Base-by-base conservation (phyloP, 2,329 filamentous ascomycete genomes). In the Cladophialophora chaetospira region DNA sequence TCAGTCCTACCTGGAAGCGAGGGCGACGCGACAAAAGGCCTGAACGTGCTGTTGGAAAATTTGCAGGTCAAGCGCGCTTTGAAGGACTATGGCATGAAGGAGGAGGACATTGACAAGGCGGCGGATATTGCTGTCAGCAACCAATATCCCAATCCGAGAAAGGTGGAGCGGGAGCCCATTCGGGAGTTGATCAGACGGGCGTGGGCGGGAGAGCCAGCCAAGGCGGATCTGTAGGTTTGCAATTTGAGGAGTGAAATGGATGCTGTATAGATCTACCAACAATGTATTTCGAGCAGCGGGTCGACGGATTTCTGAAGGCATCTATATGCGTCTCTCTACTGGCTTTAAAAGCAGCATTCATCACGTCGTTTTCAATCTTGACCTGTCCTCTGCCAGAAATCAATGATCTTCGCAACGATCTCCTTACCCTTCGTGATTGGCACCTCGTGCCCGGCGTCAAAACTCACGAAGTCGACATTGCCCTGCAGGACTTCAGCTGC, bases 401-500 rank as follows among this genome's bases (percentile, higher is more conserved):
- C 71, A 47, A 70, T 66, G 35, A 84, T 77, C n/a, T 72, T 70
- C n/a, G 76, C 70, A 1, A 82, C 84, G 54, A 89, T 78, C 53
- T 84, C 80, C 8, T 76, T 73, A 2, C 82, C 82, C 54, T 79
- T 79, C 10, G 82, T 82, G 61, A 89, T 84, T 1, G 84, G 85
- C 58, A 91, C 75, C 66, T 90, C 88, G 68, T 91, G 88, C 0
- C 87, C 88, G 3, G 82, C 86, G 21, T 82, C 77, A 13, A 89
- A 66, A 21, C 82, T 72, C 38, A 78, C 74, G 47, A 86, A 78
- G 55, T 82, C 76, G 3, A 87, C 78, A 54, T 86, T 83, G 21
- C 75, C 71, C 2, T 85, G 84, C 19, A 91, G 70, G 11, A 80
- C 79, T 9, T 73, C 72, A 8, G 72, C 76, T 2, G 82, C 83